These are phyloP conservation scores for Yarrowia porcina DNA, from an alignment of 805 yeast species.

Conservation along the genomic window DNA sequence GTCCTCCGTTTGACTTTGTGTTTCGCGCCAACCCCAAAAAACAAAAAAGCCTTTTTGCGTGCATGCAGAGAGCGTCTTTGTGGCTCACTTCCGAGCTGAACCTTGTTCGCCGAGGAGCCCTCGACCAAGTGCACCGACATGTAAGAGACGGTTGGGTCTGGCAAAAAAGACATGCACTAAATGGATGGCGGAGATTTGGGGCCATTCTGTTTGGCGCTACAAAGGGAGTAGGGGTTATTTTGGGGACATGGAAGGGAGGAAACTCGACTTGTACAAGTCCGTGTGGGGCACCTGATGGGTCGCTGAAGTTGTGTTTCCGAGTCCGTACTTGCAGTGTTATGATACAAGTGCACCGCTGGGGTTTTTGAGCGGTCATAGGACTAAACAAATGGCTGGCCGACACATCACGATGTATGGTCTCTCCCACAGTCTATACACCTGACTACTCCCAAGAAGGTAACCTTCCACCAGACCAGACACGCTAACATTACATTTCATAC, in stretches of 20 bases:
- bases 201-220: not conserved
- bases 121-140: not conserved
- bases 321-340: too few relatives aligned
- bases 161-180: not conserved
- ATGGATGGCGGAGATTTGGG: not conserved
- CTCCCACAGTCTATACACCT: too few relatives aligned
- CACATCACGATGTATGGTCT: too few relatives aligned
- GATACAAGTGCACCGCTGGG: too few relatives aligned
- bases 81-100: conserved; percentile 1
- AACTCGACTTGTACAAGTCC: too few relatives aligned
- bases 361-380: not conserved
- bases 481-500: conserved; percentile 11
- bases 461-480: not conserved
- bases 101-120: not conserved
- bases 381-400: too few relatives aligned
- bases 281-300: too few relatives aligned
- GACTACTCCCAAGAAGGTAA: not conserved
- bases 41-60: not conserved
- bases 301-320: too few relatives aligned
- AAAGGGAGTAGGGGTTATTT: too few relatives aligned
- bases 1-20: not conserved
- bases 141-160: not conserved
- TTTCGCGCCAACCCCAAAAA: not conserved
- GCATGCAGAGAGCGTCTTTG: not conserved
- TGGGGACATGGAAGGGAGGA: too few relatives aligned